Evolutionary conservation across 192 early-diverging fungal genomes (phyloP), one percentile per base, ranked within the genome.

Genomic region (Allomyces macrogynus): DNA sequence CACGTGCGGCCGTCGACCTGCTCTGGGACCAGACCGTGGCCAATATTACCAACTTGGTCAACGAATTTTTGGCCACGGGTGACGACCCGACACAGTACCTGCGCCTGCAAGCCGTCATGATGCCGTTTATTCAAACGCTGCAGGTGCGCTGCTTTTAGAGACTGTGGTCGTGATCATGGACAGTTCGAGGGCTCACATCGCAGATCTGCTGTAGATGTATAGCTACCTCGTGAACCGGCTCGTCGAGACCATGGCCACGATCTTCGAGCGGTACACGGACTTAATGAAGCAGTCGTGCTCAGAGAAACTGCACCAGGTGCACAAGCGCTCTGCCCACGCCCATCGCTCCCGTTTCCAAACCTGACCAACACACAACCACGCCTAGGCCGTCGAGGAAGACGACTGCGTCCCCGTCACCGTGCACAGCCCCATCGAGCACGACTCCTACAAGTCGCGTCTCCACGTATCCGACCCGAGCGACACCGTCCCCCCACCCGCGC

Each of bases 81-180:
- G 73, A 79, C 14, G 80, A 86, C 65, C 89, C 95, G 16, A 82
- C 86, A 18, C 73, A 87, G 62, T 93, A 94, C 42, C 70, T 91
- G 44, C 69, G 74, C 32, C 84, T 99, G 67, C 91, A 97, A 66
- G 66, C 81, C 24, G 62, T 73, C n/a, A 75, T 97, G 62, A 78
- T 87, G 24, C 77, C 87, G 4, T 99, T 93, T 67, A 94, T 93
- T 22, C 86, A 93, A 61, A 94, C 90, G 16, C 78, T 97, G 75
- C 91, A 93, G 74, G 86, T 87, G 77, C 14, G 57, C 10, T 16
- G 25, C 24, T 27, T 23, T n/a, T n/a, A n/a, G n/a, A n/a, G n/a
- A n/a, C n/a, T n/a, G n/a, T n/a, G n/a, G n/a, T n/a, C n/a, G n/a
- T n/a, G n/a, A n/a, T n/a, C n/a, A n/a, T n/a, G n/a, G n/a, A n/a